Conservation (phyloP, 2,329 filamentous ascomycete species). For the Ciborinia camelliae region DNA sequence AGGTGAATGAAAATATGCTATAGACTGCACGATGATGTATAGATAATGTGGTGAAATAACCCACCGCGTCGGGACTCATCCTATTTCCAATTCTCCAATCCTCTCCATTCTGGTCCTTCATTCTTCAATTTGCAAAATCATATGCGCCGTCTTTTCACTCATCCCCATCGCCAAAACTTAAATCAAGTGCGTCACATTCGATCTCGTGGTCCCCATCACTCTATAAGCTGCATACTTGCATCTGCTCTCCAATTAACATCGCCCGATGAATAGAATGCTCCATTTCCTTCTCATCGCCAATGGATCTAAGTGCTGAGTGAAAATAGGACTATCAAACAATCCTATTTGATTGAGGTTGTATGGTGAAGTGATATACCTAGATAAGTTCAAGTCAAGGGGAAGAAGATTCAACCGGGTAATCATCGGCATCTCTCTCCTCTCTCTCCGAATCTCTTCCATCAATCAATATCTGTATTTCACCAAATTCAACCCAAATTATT, state of each 20-base stretch:
- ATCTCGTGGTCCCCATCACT: slow-evolving; percentile 43
- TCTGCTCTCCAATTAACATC: slow-evolving; percentile 52
- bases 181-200: slow-evolving; percentile 51
- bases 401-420: background rate
- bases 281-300: too few relatives aligned
- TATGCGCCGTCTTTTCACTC: slow-evolving; percentile 53
- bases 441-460: background rate
- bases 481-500: background rate
- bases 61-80: slow-evolving; percentile 55
- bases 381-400: background rate
- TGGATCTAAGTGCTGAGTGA: too few relatives aligned
- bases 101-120: slow-evolving; percentile 49
- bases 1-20: background rate
- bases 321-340: too few relatives aligned
- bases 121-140: slow-evolving; percentile 55
- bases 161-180: slow-evolving; percentile 55
- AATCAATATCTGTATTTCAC: background rate
- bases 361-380: background rate
- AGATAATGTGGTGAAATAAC: background rate
- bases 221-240: slow-evolving; percentile 53
- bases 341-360: background rate
- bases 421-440: background rate
- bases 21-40: background rate
- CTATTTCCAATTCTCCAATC: slow-evolving; percentile 47
- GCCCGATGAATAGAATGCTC: slow-evolving; percentile 55